phyloP scores from a whole-genome alignment of 2,329 filamentous ascomycete genomes.

The Mycosphaerelloides madeirae region DNA sequence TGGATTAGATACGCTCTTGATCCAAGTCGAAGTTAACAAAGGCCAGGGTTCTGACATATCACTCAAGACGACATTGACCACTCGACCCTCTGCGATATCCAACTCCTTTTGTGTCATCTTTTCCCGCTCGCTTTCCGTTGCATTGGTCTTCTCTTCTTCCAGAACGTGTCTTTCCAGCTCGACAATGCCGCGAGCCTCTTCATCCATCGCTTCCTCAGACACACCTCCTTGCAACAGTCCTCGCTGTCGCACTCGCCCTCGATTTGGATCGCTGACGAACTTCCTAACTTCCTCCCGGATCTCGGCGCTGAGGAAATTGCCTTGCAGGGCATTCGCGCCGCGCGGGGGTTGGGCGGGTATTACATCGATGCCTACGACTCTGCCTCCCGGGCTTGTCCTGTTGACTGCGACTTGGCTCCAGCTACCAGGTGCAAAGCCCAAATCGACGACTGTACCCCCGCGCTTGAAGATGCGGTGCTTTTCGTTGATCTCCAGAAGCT shows the following conservation, averaged over 20 bases:
- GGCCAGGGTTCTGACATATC: slow-evolving; percentile 99
- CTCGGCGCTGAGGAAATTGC: slow-evolving; percentile 74
- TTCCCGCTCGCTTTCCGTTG: slow-evolving; percentile 29
- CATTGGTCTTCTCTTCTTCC: slow-evolving; percentile 28
- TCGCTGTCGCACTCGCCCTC: slow-evolving; percentile 45
- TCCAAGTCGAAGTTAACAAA: slow-evolving; percentile 71
- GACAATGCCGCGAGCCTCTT: slow-evolving; percentile 56
- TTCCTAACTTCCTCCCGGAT: slow-evolving; percentile 74
- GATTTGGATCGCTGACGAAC: slow-evolving; percentile 63
- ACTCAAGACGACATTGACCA: slow-evolving; percentile 89
- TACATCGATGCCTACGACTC: slow-evolving; percentile 86
- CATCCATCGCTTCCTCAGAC: slow-evolving; percentile 39
- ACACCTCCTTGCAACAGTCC: slow-evolving; percentile 24
- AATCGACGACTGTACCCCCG: slow-evolving; percentile 82
- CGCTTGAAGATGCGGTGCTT: slow-evolving; percentile 73
- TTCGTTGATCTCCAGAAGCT: slow-evolving; percentile 82
- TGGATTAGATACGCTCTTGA: slow-evolving; percentile 89
- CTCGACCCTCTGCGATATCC: slow-evolving; percentile 43
- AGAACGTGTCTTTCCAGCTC: slow-evolving; percentile 52
- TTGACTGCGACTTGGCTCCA: slow-evolving; percentile 76
- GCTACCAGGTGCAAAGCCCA: slow-evolving; percentile 70
- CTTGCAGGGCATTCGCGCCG: slow-evolving; percentile 92
- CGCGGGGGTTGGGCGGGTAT: slow-evolving; percentile 86
- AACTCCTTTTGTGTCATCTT: slow-evolving; percentile 22
- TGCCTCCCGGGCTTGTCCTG: slow-evolving; percentile 63